Base-by-base conservation (phyloP, 1,139 yeast genomes). In the Meyerozyma elateridarum region DNA sequence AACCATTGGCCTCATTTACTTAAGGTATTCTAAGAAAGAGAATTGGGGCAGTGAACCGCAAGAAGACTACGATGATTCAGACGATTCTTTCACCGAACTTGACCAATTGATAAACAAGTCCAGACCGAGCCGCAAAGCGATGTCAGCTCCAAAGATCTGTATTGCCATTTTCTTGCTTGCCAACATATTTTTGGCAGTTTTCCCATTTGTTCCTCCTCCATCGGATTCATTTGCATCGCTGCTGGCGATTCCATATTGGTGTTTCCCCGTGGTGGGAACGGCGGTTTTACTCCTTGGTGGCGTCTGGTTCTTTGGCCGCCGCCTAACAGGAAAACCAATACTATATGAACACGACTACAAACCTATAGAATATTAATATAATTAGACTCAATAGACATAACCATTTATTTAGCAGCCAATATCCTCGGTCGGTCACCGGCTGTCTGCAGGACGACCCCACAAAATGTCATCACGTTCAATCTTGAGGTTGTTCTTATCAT, bases 141-240 rank as follows among this genome's bases (percentile, higher is more conserved):
- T 49, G 20, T 44, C 52, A 2, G 58, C 66, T 2, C 71, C 71
- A 1, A 46, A 44, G 34, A 31, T 54, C 7, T 54, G 64, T 31
- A 51, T 62, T 5, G 8, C 48, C 2, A 40, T 73, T 1, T 77
- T 75, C 44, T 46, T 75, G 11, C n/a, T 54, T 1, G 67, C 77
- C 11, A 75, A 76, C 41, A 22, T 74, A 4, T 74, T 74, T 39
- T 56, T 76, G 44, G 76, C 79, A 2, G 35, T 76, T 8, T 67
- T 76, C 35, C 82, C 83, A 5, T 75, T 77, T 49, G 53, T 76
- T 0, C 78, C 76, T 3, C 83, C 83, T 2, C 69, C 67, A 15
- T 40, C 44, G 25, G 42, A 38, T n/a, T 32, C 40, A 11, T 35
- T 38, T n/a, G 54, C 52, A 39, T 40, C 39, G 3, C 38, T 9